A percentile compares a stretch with the other conserved stretches of the same genome.
Conservation (phyloP, 352 stramenopile species). For the Phytophthora capsici region DNA sequence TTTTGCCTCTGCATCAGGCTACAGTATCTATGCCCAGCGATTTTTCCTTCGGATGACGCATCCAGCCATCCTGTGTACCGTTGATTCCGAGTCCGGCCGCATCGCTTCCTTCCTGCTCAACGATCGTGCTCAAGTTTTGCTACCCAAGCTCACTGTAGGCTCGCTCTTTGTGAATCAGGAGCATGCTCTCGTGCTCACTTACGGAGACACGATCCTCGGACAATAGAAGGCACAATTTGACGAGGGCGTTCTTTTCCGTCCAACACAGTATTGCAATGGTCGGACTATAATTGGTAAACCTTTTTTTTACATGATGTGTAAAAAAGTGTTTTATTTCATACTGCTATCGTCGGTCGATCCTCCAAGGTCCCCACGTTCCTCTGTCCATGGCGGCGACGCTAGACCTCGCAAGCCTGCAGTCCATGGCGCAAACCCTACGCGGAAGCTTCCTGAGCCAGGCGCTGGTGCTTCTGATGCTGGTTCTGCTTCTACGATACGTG, state of each 20-base stretch:
- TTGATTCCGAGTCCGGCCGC: slow-evolving; percentile 38
- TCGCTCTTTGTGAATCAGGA: slow-evolving; percentile 69
- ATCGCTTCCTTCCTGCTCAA: slow-evolving; percentile 76
- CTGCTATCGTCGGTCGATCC: slow-evolving; percentile 18
- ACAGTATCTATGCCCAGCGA: slow-evolving; percentile 79
- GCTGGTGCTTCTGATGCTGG: slow-evolving; percentile 61
- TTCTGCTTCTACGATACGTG: slow-evolving; percentile 67
- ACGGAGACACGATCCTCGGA: slow-evolving; percentile 70
- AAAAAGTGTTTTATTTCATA: neutral
- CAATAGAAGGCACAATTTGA: slow-evolving; percentile 18
- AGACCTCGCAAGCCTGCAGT: slow-evolving; percentile 70
- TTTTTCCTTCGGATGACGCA: slow-evolving; percentile 75
- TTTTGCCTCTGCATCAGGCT: slow-evolving; percentile 78
- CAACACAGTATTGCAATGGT: slow-evolving; percentile 8
- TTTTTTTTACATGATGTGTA: too few species aligned
- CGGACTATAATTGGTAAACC: neutral
- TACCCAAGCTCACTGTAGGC: slow-evolving; percentile 70
- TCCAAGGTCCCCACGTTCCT: slow-evolving; percentile 8
- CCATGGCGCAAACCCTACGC: slow-evolving; percentile 62
- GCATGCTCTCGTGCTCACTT: slow-evolving; percentile 75
- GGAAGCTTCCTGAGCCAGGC: slow-evolving; percentile 73
- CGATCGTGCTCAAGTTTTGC: slow-evolving; percentile 52
- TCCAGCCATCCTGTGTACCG: slow-evolving; percentile 64
- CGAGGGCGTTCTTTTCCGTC: slow-evolving; percentile 2
- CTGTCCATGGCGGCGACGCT: slow-evolving; percentile 56